These are phyloP conservation scores for Incumbomyces delicatus DNA, from an alignment of 2,329 filamentous ascomycete genomes.

Conservation along the genomic window DNA sequence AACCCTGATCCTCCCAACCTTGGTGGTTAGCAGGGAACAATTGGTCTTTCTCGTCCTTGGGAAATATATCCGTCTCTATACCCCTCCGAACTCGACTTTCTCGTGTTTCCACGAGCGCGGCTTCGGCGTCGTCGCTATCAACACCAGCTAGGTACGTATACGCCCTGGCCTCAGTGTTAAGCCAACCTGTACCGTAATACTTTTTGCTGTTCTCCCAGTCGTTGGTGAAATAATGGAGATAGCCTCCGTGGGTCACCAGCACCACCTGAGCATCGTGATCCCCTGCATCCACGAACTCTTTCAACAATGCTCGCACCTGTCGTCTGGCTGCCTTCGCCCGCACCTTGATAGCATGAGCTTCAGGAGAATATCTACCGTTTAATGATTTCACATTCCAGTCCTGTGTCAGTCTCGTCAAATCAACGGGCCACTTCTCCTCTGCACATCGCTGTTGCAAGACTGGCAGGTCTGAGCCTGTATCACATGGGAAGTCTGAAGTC, in stretches of 20 bases:
- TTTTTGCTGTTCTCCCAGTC: slow-evolving; percentile 56
- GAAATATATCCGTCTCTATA: slow-evolving; percentile 25
- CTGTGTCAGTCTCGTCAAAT: slow-evolving; percentile 51
- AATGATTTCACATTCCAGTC: slow-evolving; percentile 62
- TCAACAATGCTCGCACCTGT: slow-evolving; percentile 48
- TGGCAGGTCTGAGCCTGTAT: slow-evolving; percentile 54
- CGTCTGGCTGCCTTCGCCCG: slow-evolving; percentile 53
- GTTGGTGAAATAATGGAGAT: slow-evolving; percentile 74
- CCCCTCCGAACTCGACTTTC: slow-evolving; percentile 34
- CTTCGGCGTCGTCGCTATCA: slow-evolving; percentile 35
- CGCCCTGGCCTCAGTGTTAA: slow-evolving; percentile 62
- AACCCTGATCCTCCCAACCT: slow-evolving; percentile 35
- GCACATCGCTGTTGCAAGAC: slow-evolving; percentile 53
- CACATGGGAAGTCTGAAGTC: slow-evolving; percentile 62
- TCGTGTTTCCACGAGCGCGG: slow-evolving; percentile 31
- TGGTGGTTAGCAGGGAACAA: slow-evolving; percentile 32
- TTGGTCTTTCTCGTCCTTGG: slow-evolving; percentile 29
- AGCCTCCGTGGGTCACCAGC: slow-evolving; percentile 72
- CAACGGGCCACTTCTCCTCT: slow-evolving; percentile 45
- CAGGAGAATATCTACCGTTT: slow-evolving; percentile 36
- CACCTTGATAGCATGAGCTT: slow-evolving; percentile 44
- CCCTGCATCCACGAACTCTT: slow-evolving; percentile 45
- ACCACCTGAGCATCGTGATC: slow-evolving; percentile 56
- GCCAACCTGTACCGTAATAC: slow-evolving; percentile 51
- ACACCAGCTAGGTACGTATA: slow-evolving; percentile 53